Evolutionary conservation across 768 basidiomycete species (phyloP), one percentile per base, ranked within the genome.

Genomic region (Xerocomellus amylosporus): DNA sequence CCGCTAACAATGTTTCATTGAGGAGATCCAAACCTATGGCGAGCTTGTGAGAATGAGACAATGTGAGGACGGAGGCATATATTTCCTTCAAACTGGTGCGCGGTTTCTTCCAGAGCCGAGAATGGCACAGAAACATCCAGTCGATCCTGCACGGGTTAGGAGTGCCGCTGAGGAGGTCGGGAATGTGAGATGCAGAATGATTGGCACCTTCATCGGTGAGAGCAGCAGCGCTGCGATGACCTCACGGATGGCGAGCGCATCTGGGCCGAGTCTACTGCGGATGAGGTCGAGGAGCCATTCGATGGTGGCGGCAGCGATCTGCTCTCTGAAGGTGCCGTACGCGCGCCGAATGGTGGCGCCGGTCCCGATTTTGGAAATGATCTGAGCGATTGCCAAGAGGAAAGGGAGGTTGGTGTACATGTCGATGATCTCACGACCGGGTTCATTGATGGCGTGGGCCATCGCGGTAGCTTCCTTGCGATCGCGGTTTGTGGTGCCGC

Each of bases 341-440:
- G 90, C 87, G 38, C 89, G 79, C 5, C 94, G 84, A 49, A 98
- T 84, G 5, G 91, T 94, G 37, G 97, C 90, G 14, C 89, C 93
- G 2, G 98, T 76, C 61, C 98, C 96, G 55, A 98, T 93, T 64
- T 93, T 88, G 7, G 85, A 75, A 55, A 98, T 85, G 49, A 81
- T 78, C 55, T 85, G 85, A 0, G 92, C 91, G 49, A 87, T 85
- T 56, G 90, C 89, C 22, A 95, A 79, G 34, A 96, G 76, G 26
- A 74, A 72, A 8, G 75, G 48, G 19, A 75, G 70, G 33, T 70
- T 70, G 10, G 77, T 73, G 62, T 85, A 84, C 75, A 86, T 87
- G n/a, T 89, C 85, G 49, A 98, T 80, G 44, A 93, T 84, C 47
- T 87, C 89, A 24, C 94, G 82, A 3, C 95, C 95, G 41, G 80